A percentile compares a stretch with the other conserved stretches of the same genome.
Conservation (phyloP, 129 eudicot species). For the Arctium minus region DNA sequence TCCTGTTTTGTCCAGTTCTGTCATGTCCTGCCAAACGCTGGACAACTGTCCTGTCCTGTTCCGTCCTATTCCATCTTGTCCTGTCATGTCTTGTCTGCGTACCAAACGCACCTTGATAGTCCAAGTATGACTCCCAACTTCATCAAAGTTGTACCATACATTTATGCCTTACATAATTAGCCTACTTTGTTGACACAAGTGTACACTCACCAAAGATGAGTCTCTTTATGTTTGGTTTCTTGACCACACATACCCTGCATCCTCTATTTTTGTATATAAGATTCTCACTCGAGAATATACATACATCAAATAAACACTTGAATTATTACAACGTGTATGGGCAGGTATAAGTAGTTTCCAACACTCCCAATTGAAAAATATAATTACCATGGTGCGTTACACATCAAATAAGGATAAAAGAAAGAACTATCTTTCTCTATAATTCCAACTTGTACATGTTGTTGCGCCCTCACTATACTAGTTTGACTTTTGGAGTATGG, state of each 20-base stretch:
- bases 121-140: neutral
- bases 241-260: neutral
- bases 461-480: neutral
- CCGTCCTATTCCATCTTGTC: too few relatives aligned
- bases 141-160: neutral
- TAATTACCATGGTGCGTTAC: neutral
- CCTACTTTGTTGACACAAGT: neutral
- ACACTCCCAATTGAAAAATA: neutral
- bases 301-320: neutral
- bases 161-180: neutral
- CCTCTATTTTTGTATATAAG: neutral
- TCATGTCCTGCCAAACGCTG: too few relatives aligned
- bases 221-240: neutral
- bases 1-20: too few relatives aligned
- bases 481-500: neutral
- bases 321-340: neutral
- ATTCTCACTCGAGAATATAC: neutral
- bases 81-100: too few relatives aligned
- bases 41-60: too few relatives aligned
- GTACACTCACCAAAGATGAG: neutral
- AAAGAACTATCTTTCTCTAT: neutral
- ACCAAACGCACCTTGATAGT: too few relatives aligned
- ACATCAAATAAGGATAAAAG: neutral
- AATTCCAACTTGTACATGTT: neutral
- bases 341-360: neutral